These are phyloP conservation scores for Pseudozyma flocculosa DNA, from an alignment of 1,284 basidiomycete species.

Conservation along the genomic window DNA sequence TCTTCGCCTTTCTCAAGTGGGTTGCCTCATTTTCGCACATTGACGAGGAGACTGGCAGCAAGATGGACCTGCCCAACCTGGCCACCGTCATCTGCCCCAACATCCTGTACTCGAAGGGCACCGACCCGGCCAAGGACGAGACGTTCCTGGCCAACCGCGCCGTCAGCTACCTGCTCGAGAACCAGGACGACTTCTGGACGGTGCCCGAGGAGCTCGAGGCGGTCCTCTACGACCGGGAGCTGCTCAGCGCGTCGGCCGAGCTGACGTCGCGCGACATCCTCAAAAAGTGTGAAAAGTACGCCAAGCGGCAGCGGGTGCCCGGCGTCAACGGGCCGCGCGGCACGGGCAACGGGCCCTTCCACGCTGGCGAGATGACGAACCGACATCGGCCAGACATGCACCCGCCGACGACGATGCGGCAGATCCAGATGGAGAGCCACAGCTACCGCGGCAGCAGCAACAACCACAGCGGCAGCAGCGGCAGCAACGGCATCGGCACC, in stretches of 20 bases:
- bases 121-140: constrained; percentile 86
- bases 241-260: constrained; percentile 48
- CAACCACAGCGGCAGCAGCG: constrained; percentile 10
- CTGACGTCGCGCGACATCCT: constrained; percentile 49
- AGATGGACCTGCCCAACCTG: constrained; percentile 95
- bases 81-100: constrained; percentile 98
- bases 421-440: constrained; percentile 28
- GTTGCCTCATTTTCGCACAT: constrained; percentile 98
- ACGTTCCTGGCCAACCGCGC: constrained; percentile 81
- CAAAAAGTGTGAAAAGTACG: constrained; percentile 52
- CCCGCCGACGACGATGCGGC: constrained; percentile 40
- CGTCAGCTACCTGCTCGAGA: constrained; percentile 70
- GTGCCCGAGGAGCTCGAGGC: constrained; percentile 51
- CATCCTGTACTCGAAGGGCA: constrained; percentile 81
- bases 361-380: constrained; percentile 32
- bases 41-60: constrained; percentile 95
- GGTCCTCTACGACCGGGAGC: constrained; percentile 50
- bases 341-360: constrained; percentile 10
- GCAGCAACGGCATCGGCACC: constrained; percentile 10
- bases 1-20: constrained; percentile 99
- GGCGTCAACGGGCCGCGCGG: constrained; percentile 19
- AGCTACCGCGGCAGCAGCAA: constrained; percentile 16
- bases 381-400: constrained; percentile 40
- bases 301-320: constrained; percentile 25
- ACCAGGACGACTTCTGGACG: constrained; percentile 80